Evolutionary conservation across 345 rosid genomes (phyloP), one percentile per base, ranked within the genome.

Genomic region (Turnera subulata): DNA sequence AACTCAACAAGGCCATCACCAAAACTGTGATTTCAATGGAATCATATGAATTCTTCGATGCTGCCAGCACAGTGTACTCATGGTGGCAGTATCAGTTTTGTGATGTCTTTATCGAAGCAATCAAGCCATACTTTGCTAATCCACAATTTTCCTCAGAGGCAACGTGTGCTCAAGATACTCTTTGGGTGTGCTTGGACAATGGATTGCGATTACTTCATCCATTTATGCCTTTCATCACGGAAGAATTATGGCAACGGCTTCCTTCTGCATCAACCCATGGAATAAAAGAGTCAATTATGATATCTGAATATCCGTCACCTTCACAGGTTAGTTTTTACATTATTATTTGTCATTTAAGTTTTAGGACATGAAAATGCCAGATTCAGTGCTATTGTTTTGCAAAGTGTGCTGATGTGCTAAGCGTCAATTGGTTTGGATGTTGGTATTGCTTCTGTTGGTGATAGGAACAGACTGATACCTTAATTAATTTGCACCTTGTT

Each of bases 81-180:
- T 93, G 99, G 99, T 93, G 96, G 99, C 96, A 87, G 37, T 89
- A 93, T 59, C 88, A 89, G 68, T 93, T 93, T 58, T 93, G 99
- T 59, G 96, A 93, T 72, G 88, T 87, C 63, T 93, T 79, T 67
- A 89, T 93, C 58, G 99, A 93, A 77, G 87, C 84, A 53, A 82
- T 81, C 77, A 89, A 89, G 61, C 97, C 95, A 38, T 87, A 89
- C 66, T 93, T 93, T 65, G 20, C 77, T 68, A 70, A 74, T 62
- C 64, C 78, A 10, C 23, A 61, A 19, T 89, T 78, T 76, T 70
- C 83, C 50, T 75, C 85, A 43, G 90, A 86, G 61, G 83, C 82
- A 70, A 77, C 63, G 24, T 75, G 65, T 78, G 89, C 97, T 22
- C 83, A 42, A 61, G 79, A 85, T 70, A 71, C 84, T 38, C 79